A percentile compares a stretch with the other conserved stretches of the same genome.
phyloP scores from a whole-genome alignment of 768 basidiomycete genomes.

The Lentinula guzmanii region DNA sequence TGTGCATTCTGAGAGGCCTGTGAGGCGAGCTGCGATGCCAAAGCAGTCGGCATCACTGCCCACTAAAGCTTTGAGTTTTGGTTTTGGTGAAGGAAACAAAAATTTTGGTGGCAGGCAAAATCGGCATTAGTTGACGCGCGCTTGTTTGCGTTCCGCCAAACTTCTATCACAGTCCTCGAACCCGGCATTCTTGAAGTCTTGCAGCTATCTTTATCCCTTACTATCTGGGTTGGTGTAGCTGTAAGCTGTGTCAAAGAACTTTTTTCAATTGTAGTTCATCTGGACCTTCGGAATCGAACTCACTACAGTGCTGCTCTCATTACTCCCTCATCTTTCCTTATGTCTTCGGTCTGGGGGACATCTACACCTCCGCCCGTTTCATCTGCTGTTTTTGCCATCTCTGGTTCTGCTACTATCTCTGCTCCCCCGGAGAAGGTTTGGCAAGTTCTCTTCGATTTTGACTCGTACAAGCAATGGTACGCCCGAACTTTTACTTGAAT shows the following conservation, averaged over 20 bases:
- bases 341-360: background rate
- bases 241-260: no score
- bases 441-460: conserved; percentile 41
- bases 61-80: background rate
- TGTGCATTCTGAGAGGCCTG: conserved; percentile 52
- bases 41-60: conserved; percentile 37
- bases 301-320: no score
- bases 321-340: background rate
- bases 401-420: conserved; percentile 28
- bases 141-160: background rate
- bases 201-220: no score
- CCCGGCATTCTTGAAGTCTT: no score
- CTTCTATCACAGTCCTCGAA: background rate
- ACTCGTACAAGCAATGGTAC: conserved; percentile 57
- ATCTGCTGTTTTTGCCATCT: conserved; percentile 22
- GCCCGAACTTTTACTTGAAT: background rate
- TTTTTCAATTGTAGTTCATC: no score
- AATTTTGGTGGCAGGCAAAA: background rate
- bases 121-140: background rate
- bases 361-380: conserved; percentile 20
- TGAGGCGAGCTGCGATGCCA: conserved; percentile 54
- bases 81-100: background rate
- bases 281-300: no score
- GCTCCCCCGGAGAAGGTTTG: conserved; percentile 31
- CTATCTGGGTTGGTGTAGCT: no score